Base-by-base conservation (phyloP, 371 early-diverging fungal species). In the Basidiobolus meristosporus region DNA sequence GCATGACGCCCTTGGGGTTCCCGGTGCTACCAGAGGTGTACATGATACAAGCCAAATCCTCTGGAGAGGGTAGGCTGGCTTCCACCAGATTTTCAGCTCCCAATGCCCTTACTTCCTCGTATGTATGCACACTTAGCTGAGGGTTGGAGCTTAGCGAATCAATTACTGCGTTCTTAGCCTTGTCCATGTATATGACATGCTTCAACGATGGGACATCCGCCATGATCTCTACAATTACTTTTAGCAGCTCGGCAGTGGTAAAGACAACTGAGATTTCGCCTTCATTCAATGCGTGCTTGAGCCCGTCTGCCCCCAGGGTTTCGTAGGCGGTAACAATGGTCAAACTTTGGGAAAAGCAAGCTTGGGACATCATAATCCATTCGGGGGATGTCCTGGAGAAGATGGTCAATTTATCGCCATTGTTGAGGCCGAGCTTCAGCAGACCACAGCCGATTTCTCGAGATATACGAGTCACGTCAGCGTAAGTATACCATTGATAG, bases 1-100 rank as follows among this genome's bases (percentile, higher is more conserved):
- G 52, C 52, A 83, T 56, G 6, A 89, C 85, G 45, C 91, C 93
- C 61, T 90, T 93, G 31, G 91, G 83, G 40, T 61, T 66, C 26
- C 98, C 98, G 4, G 88, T 84, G 1, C 86, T 82, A 33, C 96
- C 98, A 31, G 88, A 88, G 16, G 98, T 93, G 57, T 96, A 98
- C 72, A 90, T 87, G 55, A 98, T 82, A 59, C 90, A 75, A 50
- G 89, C 84, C 35, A 79, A 48, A 48, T 85, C 85, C 38, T 84
- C 77, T 23, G 70, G 60, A 16, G 60, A 67, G 11, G 91, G 82
- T n/a, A 68, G 63, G n/a, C n/a, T n/a, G n/a, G n/a, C n/a, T n/a
- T n/a, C n/a, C n/a, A n/a, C n/a, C n/a, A n/a, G n/a, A n/a, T n/a
- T n/a, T n/a, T n/a, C n/a, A n/a, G n/a, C n/a, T n/a, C n/a, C n/a